phyloP scores from a whole-genome alignment of 768 basidiomycete species.

The Neoboletus magnificus region DNA sequence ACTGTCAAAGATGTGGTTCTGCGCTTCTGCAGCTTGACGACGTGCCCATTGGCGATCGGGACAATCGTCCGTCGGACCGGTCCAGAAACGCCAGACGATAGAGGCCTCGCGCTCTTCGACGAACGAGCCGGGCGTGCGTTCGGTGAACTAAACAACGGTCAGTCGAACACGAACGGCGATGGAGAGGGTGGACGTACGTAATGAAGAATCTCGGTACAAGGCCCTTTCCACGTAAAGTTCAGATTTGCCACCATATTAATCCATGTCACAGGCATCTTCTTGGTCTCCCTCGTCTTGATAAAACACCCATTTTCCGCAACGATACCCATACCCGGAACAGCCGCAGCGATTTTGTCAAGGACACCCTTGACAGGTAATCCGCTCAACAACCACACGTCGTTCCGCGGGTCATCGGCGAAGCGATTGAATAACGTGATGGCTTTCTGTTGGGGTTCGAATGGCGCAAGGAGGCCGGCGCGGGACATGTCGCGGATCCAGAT shows the following conservation, averaged over 20 bases:
- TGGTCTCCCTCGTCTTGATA: constrained; percentile 51
- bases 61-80: constrained; percentile 43
- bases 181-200: constrained; percentile 54
- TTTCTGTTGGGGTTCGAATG: constrained; percentile 39
- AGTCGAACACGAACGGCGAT: not conserved
- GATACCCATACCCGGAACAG: constrained; percentile 68
- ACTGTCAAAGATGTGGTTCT: constrained; percentile 89
- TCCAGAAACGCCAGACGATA: constrained; percentile 85
- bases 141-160: constrained; percentile 61
- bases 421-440: constrained; percentile 49
- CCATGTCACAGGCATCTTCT: constrained; percentile 47
- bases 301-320: constrained; percentile 91
- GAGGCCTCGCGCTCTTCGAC: constrained; percentile 82
- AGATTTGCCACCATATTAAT: constrained; percentile 76
- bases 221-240: constrained; percentile 76
- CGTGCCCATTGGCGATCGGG: constrained; percentile 78
- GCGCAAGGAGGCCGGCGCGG: constrained; percentile 39
- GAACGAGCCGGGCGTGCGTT: constrained; percentile 83
- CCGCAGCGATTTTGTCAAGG: constrained; percentile 58
- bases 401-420: constrained; percentile 60
- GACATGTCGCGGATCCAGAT: constrained; percentile 66
- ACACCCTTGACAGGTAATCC: constrained; percentile 63
- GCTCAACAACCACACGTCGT: constrained; percentile 81
- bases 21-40: constrained; percentile 84
- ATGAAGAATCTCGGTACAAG: constrained; percentile 78